Conservation (phyloP, 768 basidiomycete genomes). For the Kwoniella europaea region DNA sequence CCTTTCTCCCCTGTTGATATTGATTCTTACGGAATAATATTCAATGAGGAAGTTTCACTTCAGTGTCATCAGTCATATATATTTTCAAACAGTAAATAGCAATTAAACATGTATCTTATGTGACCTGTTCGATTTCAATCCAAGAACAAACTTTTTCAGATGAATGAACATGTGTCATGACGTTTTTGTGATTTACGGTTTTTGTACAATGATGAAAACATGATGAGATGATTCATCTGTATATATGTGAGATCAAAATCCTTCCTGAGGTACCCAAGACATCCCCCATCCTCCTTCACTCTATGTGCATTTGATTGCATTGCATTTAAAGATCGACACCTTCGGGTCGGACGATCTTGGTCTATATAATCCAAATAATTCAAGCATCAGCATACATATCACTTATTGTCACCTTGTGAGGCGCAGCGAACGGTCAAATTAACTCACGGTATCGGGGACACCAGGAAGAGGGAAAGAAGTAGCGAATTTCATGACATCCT, state of each 20-base stretch:
- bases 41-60: too few species aligned
- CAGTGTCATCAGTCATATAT: not conserved
- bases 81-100: not conserved
- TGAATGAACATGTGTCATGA: conserved; percentile 29
- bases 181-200: not conserved
- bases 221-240: conserved; percentile 21
- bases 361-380: not conserved
- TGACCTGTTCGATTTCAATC: not conserved
- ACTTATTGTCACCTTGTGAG: not conserved
- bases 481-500: conserved; percentile 81
- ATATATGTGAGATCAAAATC: conserved; percentile 1
- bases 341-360: conserved; percentile 39
- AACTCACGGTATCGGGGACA: conserved; percentile 63
- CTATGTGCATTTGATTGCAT: not conserved
- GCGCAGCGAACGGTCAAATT: not conserved
- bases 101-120: not conserved
- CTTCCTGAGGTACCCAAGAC: not conserved
- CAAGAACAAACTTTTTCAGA: conserved; percentile 9
- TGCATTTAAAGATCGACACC: conserved; percentile 43
- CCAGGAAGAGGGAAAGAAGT: conserved; percentile 91
- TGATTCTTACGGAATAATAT: too few species aligned
- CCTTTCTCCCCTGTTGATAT: not conserved
- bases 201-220: conserved; percentile 20
- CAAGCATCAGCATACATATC: not conserved
- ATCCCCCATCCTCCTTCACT: not conserved